Percentiles rank a stretch among this genome's conserved stretches.
phyloP scores from a whole-genome alignment of 2,329 filamentous ascomycete genomes.

The Botryosphaeria agaves region DNA sequence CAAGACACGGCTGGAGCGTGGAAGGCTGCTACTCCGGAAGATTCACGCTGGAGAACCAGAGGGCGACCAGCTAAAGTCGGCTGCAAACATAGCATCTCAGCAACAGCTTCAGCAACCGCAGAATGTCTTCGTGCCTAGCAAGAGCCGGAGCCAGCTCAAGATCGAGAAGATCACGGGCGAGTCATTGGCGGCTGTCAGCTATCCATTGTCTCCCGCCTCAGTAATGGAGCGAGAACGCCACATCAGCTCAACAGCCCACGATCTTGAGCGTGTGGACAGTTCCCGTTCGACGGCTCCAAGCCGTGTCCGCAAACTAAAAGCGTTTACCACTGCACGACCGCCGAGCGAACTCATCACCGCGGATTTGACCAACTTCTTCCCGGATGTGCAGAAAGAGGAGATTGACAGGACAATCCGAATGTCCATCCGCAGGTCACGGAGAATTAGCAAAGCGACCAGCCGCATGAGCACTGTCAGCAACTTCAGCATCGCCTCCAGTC shows the following conservation, averaged over 20 bases:
- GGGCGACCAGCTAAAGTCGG: conserved; percentile 67
- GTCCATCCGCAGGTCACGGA: conserved; percentile 77
- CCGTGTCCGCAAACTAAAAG: conserved; percentile 41
- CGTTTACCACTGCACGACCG: conserved; percentile 81
- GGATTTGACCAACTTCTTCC: conserved; percentile 92
- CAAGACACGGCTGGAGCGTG: conserved; percentile 66
- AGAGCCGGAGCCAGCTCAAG: conserved; percentile 69
- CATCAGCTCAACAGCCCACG: conserved; percentile 28
- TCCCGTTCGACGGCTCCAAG: conserved; percentile 18
- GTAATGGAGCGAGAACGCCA: conserved; percentile 48
- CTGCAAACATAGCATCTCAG: conserved; percentile 76
- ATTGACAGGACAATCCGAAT: conserved; percentile 91
- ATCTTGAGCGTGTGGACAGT: conserved; percentile 14
- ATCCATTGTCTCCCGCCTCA: conserved; percentile 71
- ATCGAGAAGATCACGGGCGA: conserved; percentile 81
- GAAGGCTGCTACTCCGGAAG: conserved; percentile 76
- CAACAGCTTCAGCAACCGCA: conserved; percentile 54
- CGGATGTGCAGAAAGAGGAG: conserved; percentile 80
- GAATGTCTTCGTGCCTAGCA: conserved; percentile 40
- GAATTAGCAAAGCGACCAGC: conserved; percentile 82
- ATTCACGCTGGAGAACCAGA: conserved; percentile 88
- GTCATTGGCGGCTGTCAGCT: conserved; percentile 67
- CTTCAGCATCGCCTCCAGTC: conserved; percentile 77
- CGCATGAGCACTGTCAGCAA: conserved; percentile 89
- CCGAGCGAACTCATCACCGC: conserved; percentile 96